These are phyloP conservation scores for Talaromyces trachyspermus DNA, from an alignment of 495 filamentous ascomycete species.

Conservation along the genomic window DNA sequence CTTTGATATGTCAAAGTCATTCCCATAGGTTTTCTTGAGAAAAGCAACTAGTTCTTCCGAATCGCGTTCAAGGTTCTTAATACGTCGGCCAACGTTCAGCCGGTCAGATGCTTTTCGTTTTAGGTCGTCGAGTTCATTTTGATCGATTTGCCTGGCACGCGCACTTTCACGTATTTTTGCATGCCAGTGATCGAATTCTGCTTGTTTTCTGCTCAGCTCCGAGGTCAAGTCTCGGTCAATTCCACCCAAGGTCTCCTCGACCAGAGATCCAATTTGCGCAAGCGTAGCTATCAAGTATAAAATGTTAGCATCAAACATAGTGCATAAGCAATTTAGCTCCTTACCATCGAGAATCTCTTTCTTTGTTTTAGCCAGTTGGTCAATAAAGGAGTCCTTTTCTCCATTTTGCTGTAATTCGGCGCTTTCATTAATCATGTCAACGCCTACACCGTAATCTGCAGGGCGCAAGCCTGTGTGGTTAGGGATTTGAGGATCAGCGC, in stretches of 20 bases:
- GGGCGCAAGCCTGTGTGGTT: slow-evolving; percentile 83
- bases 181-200: slow-evolving; percentile 69
- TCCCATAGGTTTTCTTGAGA: slow-evolving; percentile 25
- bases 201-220: slow-evolving; percentile 75
- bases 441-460: slow-evolving; percentile 85
- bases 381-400: slow-evolving; percentile 48
- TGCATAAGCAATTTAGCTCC: neutral
- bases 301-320: slow-evolving; percentile 13
- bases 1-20: slow-evolving; percentile 21
- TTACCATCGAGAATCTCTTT: slow-evolving; percentile 41
- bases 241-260: slow-evolving; percentile 50
- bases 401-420: slow-evolving; percentile 41
- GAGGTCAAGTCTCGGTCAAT: slow-evolving; percentile 66
- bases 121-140: slow-evolving; percentile 58
- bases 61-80: slow-evolving; percentile 51
- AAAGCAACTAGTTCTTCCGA: slow-evolving; percentile 38
- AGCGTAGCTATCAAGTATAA: slow-evolving; percentile 54
- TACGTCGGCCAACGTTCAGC: slow-evolving; percentile 51
- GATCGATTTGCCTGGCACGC: slow-evolving; percentile 66
- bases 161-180: slow-evolving; percentile 69
- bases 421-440: slow-evolving; percentile 45
- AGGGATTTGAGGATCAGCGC: slow-evolving; percentile 79
- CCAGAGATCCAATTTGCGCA: slow-evolving; percentile 35
- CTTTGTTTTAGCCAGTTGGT: slow-evolving; percentile 51
- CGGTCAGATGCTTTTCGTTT: slow-evolving; percentile 52